Evolutionary conservation across 176 grass and related monocot genomes (phyloP).

Genomic region (Eremochloa ophiuroides): DNA sequence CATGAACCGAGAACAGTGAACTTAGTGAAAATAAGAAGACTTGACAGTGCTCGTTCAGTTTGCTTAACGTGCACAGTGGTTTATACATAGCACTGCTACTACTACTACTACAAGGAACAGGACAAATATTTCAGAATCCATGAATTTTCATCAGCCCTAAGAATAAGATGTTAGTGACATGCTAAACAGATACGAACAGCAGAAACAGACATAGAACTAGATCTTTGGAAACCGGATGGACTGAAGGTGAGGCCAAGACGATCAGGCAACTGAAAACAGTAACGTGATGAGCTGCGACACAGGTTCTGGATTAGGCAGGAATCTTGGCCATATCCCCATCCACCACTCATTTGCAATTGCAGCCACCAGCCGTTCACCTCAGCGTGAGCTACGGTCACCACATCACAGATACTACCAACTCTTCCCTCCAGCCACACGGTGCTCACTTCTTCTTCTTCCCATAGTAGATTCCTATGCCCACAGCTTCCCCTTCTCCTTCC

Average conservation of each 20-base stretch:
- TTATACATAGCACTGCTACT: background rate
- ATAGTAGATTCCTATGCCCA: constrained; percentile 37
- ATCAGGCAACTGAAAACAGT: constrained; percentile 32
- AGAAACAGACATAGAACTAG: constrained; percentile 15
- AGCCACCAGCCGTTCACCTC: constrained; percentile 44
- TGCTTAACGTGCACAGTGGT: background rate
- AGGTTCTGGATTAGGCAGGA: constrained; percentile 73
- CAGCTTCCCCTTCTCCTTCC: constrained; percentile 22
- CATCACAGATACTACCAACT: constrained; percentile 20
- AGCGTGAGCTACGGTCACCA: constrained; percentile 31
- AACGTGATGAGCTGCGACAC: constrained; percentile 18
- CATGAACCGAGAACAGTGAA: background rate
- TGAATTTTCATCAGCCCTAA: background rate
- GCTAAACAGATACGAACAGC: constrained; percentile 18
- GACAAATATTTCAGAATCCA: constrained; percentile 10
- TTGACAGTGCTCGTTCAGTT: background rate
- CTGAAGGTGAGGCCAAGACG: constrained; percentile 2
- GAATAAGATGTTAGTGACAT: constrained; percentile 14
- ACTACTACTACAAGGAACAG: too few species aligned
- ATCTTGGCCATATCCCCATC: constrained; percentile 39
- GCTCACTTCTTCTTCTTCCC: constrained; percentile 46
- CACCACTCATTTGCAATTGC: constrained; percentile 67
- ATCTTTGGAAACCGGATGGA: constrained; percentile 9
- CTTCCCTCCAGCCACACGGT: constrained; percentile 21
- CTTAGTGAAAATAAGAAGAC: background rate